Evolutionary conservation across 208 protist genomes (phyloP).

Genomic region (Herpetomonas muscarum): DNA sequence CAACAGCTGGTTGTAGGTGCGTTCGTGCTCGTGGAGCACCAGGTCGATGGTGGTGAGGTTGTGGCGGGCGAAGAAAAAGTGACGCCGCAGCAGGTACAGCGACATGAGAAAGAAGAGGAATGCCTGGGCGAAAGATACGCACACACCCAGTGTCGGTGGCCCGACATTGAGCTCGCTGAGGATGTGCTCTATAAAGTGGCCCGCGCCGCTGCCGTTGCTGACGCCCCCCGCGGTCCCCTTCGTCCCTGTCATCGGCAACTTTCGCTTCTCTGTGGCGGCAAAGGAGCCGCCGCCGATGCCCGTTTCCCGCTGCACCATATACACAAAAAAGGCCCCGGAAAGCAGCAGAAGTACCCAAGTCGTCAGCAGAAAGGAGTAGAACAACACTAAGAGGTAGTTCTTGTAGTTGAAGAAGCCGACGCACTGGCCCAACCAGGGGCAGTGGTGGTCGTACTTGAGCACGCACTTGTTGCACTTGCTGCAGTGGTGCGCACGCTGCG

Average conservation of each 20-base stretch:
- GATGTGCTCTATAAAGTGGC: not conserved
- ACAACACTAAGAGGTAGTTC: slow-evolving; percentile 75
- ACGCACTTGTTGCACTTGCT: slow-evolving; percentile 85
- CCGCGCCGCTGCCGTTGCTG: not conserved
- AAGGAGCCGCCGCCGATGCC: not conserved
- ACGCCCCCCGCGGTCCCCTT: not conserved
- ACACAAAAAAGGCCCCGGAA: slow-evolving; percentile 27
- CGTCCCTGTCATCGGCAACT: not conserved
- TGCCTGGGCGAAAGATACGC: slow-evolving; percentile 60
- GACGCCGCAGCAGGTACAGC: slow-evolving; percentile 50
- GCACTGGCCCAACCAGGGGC: slow-evolving; percentile 90
- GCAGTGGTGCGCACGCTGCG: slow-evolving; percentile 87
- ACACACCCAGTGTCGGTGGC: slow-evolving; percentile 66
- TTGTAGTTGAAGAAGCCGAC: slow-evolving; percentile 94
- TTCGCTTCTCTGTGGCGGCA: not conserved
- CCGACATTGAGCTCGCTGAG: slow-evolving; percentile 57
- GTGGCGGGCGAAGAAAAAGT: slow-evolving; percentile 67
- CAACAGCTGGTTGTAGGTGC: not conserved
- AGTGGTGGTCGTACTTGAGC: slow-evolving; percentile 92
- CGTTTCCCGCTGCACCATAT: slow-evolving; percentile 9
- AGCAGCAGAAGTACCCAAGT: slow-evolving; percentile 59
- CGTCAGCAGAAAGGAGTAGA: slow-evolving; percentile 76
- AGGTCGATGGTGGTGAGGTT: slow-evolving; percentile 86
- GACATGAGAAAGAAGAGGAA: slow-evolving; percentile 76
- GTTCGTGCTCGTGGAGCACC: slow-evolving; percentile 65